phyloP scores from a whole-genome alignment of 2,329 filamentous ascomycete genomes.

The Tetracladium maxilliforme region DNA sequence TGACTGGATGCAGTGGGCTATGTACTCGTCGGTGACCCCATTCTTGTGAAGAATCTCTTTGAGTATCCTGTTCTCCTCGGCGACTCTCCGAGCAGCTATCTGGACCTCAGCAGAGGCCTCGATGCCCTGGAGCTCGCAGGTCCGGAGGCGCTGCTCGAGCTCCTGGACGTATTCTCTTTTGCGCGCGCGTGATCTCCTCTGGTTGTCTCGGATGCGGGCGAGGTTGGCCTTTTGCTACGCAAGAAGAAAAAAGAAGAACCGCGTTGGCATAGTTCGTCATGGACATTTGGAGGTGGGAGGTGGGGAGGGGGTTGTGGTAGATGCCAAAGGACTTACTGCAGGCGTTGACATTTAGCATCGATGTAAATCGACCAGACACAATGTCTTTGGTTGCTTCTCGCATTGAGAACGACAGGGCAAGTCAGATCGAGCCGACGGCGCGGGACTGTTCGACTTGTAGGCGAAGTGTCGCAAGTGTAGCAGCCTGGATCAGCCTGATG shows the following conservation, averaged over 20 bases:
- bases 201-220: conserved; percentile 60
- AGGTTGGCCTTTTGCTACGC: conserved; percentile 13
- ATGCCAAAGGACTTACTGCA: neutral
- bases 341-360: neutral
- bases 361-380: too few relatives aligned
- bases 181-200: conserved; percentile 59
- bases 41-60: conserved; percentile 40
- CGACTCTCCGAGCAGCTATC: conserved; percentile 49
- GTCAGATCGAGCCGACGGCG: too few relatives aligned
- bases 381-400: too few relatives aligned
- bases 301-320: neutral
- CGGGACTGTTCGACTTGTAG: too few relatives aligned
- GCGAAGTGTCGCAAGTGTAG: too few relatives aligned
- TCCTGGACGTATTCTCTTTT: conserved; percentile 61
- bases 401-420: too few relatives aligned
- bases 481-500: too few relatives aligned
- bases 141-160: conserved; percentile 47
- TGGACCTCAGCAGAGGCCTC: conserved; percentile 61
- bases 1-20: too few relatives aligned
- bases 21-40: conserved; percentile 40
- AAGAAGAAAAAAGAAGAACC: neutral
- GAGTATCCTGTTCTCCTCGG: conserved; percentile 54
- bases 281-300: neutral
- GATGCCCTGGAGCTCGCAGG: conserved; percentile 49
- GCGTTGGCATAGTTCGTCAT: neutral